Evolutionary conservation across 140 eudicot genomes (phyloP).

Genomic region (Erigeron philadelphicus): DNA sequence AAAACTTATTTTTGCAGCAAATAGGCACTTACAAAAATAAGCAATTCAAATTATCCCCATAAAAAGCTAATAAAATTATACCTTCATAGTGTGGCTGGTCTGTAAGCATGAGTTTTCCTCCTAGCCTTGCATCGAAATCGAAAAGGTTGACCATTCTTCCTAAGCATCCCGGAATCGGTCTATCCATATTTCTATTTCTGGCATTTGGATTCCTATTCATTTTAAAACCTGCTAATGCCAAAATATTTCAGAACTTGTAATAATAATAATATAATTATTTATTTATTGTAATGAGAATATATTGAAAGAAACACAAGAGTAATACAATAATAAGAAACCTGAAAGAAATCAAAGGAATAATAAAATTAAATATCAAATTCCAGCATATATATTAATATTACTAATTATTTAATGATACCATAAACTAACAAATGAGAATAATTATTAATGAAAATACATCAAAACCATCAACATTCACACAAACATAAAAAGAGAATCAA

Average conservation of each 20-base stretch:
- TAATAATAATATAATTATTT: conserved; percentile 2
- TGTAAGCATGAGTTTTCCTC: conserved; percentile 56
- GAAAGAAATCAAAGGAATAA: conserved; percentile 27
- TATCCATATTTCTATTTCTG: conserved; percentile 39
- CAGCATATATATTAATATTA: conserved; percentile 26
- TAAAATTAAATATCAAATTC: conserved; percentile 2
- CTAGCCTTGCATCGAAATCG: conserved; percentile 49
- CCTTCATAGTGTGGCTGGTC: conserved; percentile 74
- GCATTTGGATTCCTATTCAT: conserved; percentile 56
- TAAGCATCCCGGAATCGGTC: conserved; percentile 73
- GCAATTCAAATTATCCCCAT: no score
- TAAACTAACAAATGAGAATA: conserved; percentile 14
- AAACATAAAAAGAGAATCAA: no score
- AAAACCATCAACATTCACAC: conserved; percentile 24
- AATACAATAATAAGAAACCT: neutral
- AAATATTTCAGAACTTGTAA: neutral
- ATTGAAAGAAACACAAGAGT: conserved; percentile 20
- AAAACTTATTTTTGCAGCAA: no score
- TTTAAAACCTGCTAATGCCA: conserved; percentile 41
- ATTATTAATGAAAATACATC: conserved; percentile 6
- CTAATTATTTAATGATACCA: neutral
- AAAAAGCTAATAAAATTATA: conserved; percentile 20
- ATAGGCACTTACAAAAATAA: no score
- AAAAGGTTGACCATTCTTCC: conserved; percentile 88
- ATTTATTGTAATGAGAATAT: conserved; percentile 22